Conservation (phyloP, 176 grass and related monocot genomes). For the Areca catechu region DNA sequence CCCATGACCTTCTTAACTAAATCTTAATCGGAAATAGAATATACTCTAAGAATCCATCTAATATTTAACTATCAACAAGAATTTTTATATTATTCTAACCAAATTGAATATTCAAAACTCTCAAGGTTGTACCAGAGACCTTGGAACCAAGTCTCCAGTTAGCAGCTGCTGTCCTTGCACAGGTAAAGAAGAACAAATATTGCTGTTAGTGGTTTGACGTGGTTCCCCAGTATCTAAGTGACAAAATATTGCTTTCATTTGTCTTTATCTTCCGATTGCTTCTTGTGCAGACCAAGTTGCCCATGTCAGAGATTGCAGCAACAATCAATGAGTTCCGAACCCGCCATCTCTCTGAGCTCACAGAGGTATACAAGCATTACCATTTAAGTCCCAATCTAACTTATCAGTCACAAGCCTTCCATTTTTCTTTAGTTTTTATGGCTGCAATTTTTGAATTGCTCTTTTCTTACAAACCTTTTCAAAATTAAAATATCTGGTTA, state of each 20-base stretch:
- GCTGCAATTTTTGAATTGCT: too few species aligned
- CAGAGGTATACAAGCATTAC: slow-evolving; percentile 41
- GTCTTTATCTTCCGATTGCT: not conserved
- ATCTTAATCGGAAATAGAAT: too few species aligned
- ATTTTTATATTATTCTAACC: slow-evolving; percentile 1
- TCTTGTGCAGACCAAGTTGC: slow-evolving; percentile 67
- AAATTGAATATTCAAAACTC: not conserved
- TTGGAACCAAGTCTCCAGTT: slow-evolving; percentile 99
- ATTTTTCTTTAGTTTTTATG: not conserved
- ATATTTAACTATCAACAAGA: too few species aligned
- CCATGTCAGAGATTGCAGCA: slow-evolving; percentile 87
- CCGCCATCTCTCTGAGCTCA: slow-evolving; percentile 91
- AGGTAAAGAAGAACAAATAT: slow-evolving; percentile 34
- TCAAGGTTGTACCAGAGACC: slow-evolving; percentile 92
- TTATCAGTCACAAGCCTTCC: not conserved
- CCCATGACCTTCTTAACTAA: too few species aligned
- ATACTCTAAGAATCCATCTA: too few species aligned
- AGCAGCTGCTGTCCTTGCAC: slow-evolving; percentile 94
- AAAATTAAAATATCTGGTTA: too few species aligned
- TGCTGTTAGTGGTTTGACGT: too few species aligned
- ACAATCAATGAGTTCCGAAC: slow-evolving; percentile 84
- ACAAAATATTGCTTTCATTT: not conserved
- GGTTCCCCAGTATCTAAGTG: too few species aligned
- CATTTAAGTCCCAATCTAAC: too few species aligned
- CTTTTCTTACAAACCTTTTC: too few species aligned